Evolutionary conservation across 2,329 filamentous ascomycete genomes (phyloP).

Genomic region (Nigrospora oryzae): DNA sequence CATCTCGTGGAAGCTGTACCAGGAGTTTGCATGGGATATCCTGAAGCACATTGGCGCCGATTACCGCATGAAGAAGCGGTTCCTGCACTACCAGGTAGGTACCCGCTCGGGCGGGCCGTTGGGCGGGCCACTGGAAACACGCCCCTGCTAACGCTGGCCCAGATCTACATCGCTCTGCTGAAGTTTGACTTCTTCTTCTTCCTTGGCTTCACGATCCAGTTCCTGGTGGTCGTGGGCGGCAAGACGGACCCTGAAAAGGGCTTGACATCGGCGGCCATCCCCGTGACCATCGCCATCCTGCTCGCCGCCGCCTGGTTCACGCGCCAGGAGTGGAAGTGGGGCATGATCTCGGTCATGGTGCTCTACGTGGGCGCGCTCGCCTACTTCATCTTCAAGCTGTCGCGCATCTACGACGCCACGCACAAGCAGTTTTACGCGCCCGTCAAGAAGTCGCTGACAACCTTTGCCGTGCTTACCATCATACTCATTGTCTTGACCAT

Average conservation of each 20-base stretch:
- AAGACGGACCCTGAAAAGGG: slow-evolving; percentile 67
- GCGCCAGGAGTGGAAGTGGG: slow-evolving; percentile 68
- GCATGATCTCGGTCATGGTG: slow-evolving; percentile 71
- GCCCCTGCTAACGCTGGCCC: neutral
- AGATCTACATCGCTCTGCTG: slow-evolving; percentile 95
- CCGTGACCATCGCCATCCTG: slow-evolving; percentile 83
- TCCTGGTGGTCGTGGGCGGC: slow-evolving; percentile 80
- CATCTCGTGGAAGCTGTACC: slow-evolving; percentile 89
- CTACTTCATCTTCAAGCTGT: slow-evolving; percentile 97
- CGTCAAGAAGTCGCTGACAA: slow-evolving; percentile 77
- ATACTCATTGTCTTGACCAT: slow-evolving; percentile 85
- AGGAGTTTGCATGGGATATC: slow-evolving; percentile 98
- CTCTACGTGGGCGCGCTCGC: slow-evolving; percentile 83
- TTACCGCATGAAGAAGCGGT: slow-evolving; percentile 91
- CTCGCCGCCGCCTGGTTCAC: slow-evolving; percentile 79
- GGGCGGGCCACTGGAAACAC: neutral
- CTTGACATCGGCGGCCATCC: slow-evolving; percentile 82
- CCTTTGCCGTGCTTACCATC: slow-evolving; percentile 90
- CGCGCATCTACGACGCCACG: slow-evolving; percentile 76
- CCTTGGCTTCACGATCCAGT: slow-evolving; percentile 95
- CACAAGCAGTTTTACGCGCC: slow-evolving; percentile 59
- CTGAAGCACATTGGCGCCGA: slow-evolving; percentile 99
- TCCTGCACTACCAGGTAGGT: slow-evolving; percentile 86
- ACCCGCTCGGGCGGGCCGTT: neutral
- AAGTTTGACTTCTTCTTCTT: slow-evolving; percentile 99